Percentiles rank a stretch among this genome's conserved stretches.
Conservation (phyloP, 495 filamentous ascomycete genomes). For the Aspergillus hancockii region DNA sequence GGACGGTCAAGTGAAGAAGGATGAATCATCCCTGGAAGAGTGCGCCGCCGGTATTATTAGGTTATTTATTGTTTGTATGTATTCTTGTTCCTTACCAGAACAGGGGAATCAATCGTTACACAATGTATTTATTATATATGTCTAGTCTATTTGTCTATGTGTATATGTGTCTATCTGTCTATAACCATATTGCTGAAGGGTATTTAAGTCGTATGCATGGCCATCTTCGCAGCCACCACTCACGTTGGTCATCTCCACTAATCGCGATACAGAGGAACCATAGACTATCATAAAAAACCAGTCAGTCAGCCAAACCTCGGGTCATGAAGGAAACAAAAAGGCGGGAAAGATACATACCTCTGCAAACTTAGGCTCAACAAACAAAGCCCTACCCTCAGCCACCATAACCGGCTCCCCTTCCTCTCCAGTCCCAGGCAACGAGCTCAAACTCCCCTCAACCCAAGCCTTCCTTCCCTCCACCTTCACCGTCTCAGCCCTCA, state of each 20-base stretch:
- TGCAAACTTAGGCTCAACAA: constrained; percentile 83
- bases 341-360: constrained; percentile 55
- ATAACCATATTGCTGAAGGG: constrained; percentile 2
- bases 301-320: constrained; percentile 3
- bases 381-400: constrained; percentile 78
- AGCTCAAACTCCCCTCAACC: constrained; percentile 39
- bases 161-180: constrained; percentile 11
- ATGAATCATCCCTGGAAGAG: too few species aligned
- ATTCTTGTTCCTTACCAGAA: too few species aligned
- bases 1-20: too few species aligned
- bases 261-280: constrained; percentile 40
- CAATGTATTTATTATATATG: too few species aligned
- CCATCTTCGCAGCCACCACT: constrained; percentile 1
- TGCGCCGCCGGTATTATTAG: too few species aligned
- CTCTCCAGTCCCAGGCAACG: constrained; percentile 21
- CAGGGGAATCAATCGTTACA: too few species aligned
- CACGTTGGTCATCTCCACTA: constrained; percentile 12
- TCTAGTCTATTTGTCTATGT: too few species aligned
- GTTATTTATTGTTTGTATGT: too few species aligned
- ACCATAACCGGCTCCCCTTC: constrained; percentile 61
- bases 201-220: constrained; percentile 2
- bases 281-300: constrained; percentile 28
- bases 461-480: constrained; percentile 45
- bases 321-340: not conserved
- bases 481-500: constrained; percentile 51